Evolutionary conservation across 768 basidiomycete species (phyloP), one percentile per base, ranked within the genome.

Genomic region (Tricholoma terreum): DNA sequence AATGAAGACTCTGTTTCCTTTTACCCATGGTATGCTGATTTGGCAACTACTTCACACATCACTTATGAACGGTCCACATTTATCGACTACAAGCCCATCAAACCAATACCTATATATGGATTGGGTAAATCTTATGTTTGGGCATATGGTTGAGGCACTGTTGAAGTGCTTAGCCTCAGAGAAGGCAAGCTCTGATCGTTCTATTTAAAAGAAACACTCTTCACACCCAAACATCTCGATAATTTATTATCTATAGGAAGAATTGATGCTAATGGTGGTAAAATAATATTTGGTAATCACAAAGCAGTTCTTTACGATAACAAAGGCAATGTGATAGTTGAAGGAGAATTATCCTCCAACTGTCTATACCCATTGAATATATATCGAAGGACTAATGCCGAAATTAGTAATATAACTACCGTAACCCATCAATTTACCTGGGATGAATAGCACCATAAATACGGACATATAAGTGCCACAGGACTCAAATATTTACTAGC

Each of bases 401-500:
- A 38, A 15, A 6, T 38, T 6, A 38, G 38, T 38, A 38, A 38
- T 38, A 38, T 38, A 15, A 17, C 38, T 17, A 38, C 38, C 15
- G n/a, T 17, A n/a, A 38, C 12, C 15, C n/a, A 17, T 38, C 38
- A 4, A 15, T 6, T 38, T 15, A 12, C 38, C 15, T 38, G 38
- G 38, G n/a, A 38, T 38, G 38, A 38, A 38, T 38, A 12, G 38
- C 38, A 38, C 6, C 15, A 12, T 38, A 38, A n/a, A 38, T 38
- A 15, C 15, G 15, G 38, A 38, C 38, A 38, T 38, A 15, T 38
- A 15, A 17, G 38, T 38, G n/a, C n/a, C 15, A 38, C 38, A 15
- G 38, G 15, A 38, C 38, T 38, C 15, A 38, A 38, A n/a, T n/a
- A 12, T 12, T 66, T 74, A 68, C 54, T 74, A 1, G 36, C 54